Percentiles rank a stretch among this genome's conserved stretches.
Evolutionary conservation across 768 basidiomycete species (phyloP).

Genomic region (Guyanaporus albipodus): DNA sequence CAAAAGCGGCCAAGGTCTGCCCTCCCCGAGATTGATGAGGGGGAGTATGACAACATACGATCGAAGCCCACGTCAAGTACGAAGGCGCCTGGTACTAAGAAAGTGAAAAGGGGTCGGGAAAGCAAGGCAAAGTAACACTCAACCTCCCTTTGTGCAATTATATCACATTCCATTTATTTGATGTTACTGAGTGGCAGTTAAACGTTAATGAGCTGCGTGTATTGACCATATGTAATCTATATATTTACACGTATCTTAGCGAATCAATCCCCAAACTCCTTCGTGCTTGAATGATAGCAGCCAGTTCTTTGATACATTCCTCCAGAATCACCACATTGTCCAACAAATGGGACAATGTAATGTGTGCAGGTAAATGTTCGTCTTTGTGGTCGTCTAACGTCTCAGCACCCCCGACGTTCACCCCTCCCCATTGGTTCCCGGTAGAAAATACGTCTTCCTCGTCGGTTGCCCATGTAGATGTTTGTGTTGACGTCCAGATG

Average conservation of each 20-base stretch:
- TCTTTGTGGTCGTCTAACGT: conserved; percentile 21
- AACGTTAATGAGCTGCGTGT: too few relatives aligned
- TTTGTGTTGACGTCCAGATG: conserved; percentile 59
- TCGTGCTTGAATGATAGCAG: conserved; percentile 79
- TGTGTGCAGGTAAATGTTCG: conserved; percentile 35
- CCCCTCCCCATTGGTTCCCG: conserved; percentile 41
- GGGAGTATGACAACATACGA: conserved; percentile 59
- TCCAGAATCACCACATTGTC: conserved; percentile 95
- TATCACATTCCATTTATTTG: background rate
- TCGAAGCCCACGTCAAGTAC: conserved; percentile 51
- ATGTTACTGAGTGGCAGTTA: background rate
- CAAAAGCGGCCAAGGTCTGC: conserved; percentile 47
- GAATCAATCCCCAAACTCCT: conserved; percentile 82
- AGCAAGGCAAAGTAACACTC: conserved; percentile 35
- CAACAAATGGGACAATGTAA: conserved; percentile 79
- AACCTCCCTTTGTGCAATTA: background rate
- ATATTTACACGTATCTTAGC: conserved; percentile 67
- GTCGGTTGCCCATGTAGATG: conserved; percentile 48
- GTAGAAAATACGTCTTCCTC: conserved; percentile 72
- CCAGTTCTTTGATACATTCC: conserved; percentile 91
- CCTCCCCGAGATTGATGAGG: conserved; percentile 61
- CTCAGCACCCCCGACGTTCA: conserved; percentile 19
- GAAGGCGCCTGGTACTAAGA: conserved; percentile 27
- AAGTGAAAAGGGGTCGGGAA: conserved; percentile 28
- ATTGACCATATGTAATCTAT: too few relatives aligned